Conservation (phyloP, 83 land plant genomes). For the Picea abies region DNA sequence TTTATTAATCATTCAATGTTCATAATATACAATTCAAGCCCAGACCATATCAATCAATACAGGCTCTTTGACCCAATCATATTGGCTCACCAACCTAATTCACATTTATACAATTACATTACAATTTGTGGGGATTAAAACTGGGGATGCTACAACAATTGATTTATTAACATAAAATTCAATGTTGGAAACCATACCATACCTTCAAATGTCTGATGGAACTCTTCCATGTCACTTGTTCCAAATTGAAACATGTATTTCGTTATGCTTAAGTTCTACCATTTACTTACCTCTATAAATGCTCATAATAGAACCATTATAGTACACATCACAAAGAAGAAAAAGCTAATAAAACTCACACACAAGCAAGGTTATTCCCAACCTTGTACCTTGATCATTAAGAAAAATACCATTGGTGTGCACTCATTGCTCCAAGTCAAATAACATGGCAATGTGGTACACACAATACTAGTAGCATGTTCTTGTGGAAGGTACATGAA, state of each 20-base stretch:
- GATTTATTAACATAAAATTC: neutral
- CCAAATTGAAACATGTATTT: neutral
- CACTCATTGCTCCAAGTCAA: constrained; percentile 18
- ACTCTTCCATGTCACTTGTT: neutral
- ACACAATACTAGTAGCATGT: constrained; percentile 8
- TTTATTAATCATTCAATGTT: no score
- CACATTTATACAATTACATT: no score
- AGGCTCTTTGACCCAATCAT: no score
- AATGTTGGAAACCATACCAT: constrained; percentile 4
- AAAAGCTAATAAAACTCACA: neutral
- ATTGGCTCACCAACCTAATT: no score
- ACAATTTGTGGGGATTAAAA: no score
- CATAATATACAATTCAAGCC: no score
- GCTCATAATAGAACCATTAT: neutral
- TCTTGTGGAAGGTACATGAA: constrained; percentile 12
- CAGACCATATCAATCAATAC: no score
- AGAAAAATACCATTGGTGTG: constrained; percentile 9
- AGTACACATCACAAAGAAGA: neutral
- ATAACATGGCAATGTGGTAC: constrained; percentile 9
- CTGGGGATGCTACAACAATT: no score
- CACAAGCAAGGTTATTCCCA: neutral
- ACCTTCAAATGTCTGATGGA: neutral
- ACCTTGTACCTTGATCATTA: constrained; percentile 1
- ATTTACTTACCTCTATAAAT: neutral
- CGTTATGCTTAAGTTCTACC: neutral